Conservation (phyloP, 2,329 filamentous ascomycete species). For the Pseudohalonectria lignicola region DNA sequence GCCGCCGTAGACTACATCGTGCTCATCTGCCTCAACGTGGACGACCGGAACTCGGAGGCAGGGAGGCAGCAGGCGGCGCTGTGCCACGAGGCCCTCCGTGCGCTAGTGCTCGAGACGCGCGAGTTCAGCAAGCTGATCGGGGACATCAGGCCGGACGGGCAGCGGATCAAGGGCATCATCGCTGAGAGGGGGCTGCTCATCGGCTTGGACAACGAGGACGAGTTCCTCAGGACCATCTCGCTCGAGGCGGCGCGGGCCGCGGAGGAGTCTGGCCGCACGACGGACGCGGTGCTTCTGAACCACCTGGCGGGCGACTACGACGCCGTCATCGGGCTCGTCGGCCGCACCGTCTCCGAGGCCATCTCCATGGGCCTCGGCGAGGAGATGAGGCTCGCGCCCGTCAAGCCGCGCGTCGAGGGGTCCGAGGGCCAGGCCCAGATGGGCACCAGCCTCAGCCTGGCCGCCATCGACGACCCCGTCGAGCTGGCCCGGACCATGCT, state of each 20-base stretch:
- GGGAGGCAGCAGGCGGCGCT: constrained; percentile 69
- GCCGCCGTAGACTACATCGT: constrained; percentile 89
- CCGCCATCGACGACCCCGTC: constrained; percentile 48
- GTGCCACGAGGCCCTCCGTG: constrained; percentile 85
- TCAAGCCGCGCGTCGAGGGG: constrained; percentile 55
- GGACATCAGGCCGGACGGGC: constrained; percentile 79
- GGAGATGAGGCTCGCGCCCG: constrained; percentile 64
- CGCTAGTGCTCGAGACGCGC: constrained; percentile 90
- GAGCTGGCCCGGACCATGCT: constrained; percentile 51
- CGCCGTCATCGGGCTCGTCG: constrained; percentile 82
- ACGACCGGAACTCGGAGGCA: constrained; percentile 39
- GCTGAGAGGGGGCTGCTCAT: constrained; percentile 78
- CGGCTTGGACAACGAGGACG: constrained; percentile 64
- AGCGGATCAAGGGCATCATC: constrained; percentile 74
- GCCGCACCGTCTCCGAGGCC: constrained; percentile 80
- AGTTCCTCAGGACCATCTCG: constrained; percentile 87
- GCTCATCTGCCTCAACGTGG: constrained; percentile 83
- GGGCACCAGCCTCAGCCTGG: constrained; percentile 48
- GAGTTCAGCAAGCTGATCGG: constrained; percentile 92
- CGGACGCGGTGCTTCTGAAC: constrained; percentile 88
- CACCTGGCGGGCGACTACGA: constrained; percentile 94
- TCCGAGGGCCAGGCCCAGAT: constrained; percentile 19
- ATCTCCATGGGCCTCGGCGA: constrained; percentile 78
- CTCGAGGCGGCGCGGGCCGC: constrained; percentile 85
- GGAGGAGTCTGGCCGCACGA: constrained; percentile 86